Base-by-base conservation (phyloP, 176 grass and related monocot species). In the Ensete glaucum region DNA sequence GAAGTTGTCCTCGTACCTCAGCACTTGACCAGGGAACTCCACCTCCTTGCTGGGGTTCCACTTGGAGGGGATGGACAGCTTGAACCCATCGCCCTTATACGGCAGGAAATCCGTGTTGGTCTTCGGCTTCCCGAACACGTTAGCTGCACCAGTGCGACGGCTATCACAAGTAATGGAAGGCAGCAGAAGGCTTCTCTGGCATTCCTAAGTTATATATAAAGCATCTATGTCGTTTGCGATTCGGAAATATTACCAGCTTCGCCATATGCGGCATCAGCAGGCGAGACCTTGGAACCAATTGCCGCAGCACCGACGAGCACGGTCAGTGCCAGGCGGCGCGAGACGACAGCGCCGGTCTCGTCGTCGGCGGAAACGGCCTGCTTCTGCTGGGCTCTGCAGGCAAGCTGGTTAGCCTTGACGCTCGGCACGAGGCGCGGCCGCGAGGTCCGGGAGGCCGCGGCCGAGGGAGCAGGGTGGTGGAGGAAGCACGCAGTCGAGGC, bases 1-100 rank as follows among this genome's bases (percentile, higher is more conserved):
- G 52, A 94, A 99, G 82, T 94, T 99, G 88, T 99, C 95, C 86
- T 99, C 95, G 63, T 88, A 99, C 65, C 88, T 83, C 54, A 99
- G 88, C 58, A 99, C 95, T 43, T 43, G 34, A 43, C 34, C 34
- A 43, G 34, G 34, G 34, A 0, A 43, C 34, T 43, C 34, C 34
- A 43, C 34, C 90, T 99, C 95, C 80, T 77, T 93, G 86, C 95
- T 99, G 10, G 88, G 88, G 86, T 99, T 99, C 95, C 95, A 99
- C 86, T 99, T 99, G 63, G 90, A 49, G 52, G 95, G 95, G 77
- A 99, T 82, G 78, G 84, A 7, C 53, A 99, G 81, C 79, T 94
- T 99, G 81, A 99, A 99, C 12, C 95, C 90, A 0, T 91, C 70
- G 2, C 95, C 95, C 27, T 15, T 84, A 85, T 99, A 99, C 1